These are phyloP conservation scores for Rhodamnia argentea DNA, from an alignment of 345 rosid genomes.

Conservation along the genomic window DNA sequence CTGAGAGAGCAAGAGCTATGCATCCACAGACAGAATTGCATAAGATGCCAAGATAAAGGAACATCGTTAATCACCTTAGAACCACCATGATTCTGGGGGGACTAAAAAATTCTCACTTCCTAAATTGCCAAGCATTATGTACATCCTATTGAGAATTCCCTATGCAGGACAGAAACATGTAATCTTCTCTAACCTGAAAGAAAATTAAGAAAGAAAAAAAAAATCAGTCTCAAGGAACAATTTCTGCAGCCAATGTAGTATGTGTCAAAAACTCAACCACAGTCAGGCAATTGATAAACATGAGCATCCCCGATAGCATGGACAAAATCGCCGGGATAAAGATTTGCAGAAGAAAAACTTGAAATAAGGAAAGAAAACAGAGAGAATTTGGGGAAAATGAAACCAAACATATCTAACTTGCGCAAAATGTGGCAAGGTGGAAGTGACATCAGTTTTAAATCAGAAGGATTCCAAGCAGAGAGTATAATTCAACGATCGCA, in stretches of 20 bases:
- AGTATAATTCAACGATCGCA: constrained; percentile 70
- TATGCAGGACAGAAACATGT: background rate
- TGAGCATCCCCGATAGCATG: constrained; percentile 80
- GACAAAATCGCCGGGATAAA: constrained; percentile 68
- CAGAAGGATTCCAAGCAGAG: constrained; percentile 92
- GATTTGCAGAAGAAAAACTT: constrained; percentile 32
- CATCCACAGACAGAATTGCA: background rate
- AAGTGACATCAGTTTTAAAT: constrained; percentile 80
- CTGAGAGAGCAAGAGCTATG: background rate
- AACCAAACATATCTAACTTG: constrained; percentile 31
- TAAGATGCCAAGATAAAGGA: background rate
- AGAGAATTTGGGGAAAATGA: background rate
- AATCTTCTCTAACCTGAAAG: background rate
- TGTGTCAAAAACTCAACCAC: background rate
- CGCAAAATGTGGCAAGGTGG: constrained; percentile 97
- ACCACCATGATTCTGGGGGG: background rate
- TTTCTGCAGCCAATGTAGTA: background rate
- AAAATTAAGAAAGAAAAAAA: background rate
- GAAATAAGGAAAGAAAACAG: background rate
- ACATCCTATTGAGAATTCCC: too few species aligned
- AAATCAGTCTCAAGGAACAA: background rate
- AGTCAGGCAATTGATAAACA: constrained; percentile 39
- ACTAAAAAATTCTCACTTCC: background rate
- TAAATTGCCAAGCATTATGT: background rate
- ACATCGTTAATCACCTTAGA: background rate